phyloP scores from a whole-genome alignment of 1,284 basidiomycete species.

The Heterobasidion occidentale region DNA sequence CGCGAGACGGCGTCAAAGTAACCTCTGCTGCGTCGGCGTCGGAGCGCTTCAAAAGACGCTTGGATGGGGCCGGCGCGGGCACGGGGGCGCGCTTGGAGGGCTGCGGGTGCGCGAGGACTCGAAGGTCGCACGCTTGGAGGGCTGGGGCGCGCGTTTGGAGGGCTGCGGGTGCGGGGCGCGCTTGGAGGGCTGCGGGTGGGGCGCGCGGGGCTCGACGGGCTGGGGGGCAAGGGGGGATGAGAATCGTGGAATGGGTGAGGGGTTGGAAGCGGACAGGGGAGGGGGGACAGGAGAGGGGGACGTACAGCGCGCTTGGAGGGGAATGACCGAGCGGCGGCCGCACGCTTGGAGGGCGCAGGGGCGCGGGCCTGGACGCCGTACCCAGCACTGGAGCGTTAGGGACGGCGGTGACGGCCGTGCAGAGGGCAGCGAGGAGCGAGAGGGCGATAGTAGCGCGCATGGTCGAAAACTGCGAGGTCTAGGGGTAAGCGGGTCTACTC shows the following conservation, averaged over 20 bases:
- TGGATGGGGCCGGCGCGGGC: background rate
- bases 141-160: slow-evolving; percentile 1
- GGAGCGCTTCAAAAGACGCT: background rate
- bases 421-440: background rate
- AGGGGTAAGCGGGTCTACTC: background rate
- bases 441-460: slow-evolving; percentile 2
- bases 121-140: slow-evolving; percentile 5
- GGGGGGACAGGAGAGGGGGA: background rate
- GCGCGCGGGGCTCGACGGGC: background rate
- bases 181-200: background rate
- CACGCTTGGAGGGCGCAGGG: background rate
- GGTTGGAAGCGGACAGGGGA: background rate
- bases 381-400: background rate
- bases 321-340: background rate
- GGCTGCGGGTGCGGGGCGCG: background rate
- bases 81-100: background rate
- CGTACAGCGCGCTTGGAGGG: background rate
- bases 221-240: background rate
- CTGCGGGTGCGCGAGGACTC: background rate
- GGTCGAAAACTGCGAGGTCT: background rate
- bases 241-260: background rate
- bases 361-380: slow-evolving; percentile 1
- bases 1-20: background rate
- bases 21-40: background rate
- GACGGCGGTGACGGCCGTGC: background rate